phyloP scores from a whole-genome alignment of 2,329 filamentous ascomycete genomes.

The Purpureocillium lavendulum region DNA sequence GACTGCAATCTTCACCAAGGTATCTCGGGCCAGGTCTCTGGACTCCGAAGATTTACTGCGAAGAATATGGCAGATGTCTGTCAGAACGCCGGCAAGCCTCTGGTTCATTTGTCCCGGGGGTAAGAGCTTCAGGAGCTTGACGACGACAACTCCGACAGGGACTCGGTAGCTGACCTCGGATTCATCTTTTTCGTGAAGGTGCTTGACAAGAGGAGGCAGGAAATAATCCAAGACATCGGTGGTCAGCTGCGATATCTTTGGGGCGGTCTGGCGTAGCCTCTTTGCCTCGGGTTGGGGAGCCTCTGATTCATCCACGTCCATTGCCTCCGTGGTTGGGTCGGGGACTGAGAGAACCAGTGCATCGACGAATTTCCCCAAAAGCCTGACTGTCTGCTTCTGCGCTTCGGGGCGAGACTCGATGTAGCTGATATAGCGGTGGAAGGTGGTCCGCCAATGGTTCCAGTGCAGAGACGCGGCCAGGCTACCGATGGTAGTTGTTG shows the following conservation, averaged over 20 bases:
- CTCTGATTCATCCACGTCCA: conserved; percentile 31
- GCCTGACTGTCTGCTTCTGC: conserved; percentile 76
- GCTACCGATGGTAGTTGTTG: conserved; percentile 69
- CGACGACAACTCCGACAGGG: conserved; percentile 78
- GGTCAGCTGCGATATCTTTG: conserved; percentile 56
- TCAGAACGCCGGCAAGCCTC: conserved; percentile 72
- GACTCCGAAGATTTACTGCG: conserved; percentile 83
- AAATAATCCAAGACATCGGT: conserved; percentile 68
- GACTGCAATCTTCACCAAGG: conserved; percentile 72
- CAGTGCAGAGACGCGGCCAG: conserved; percentile 75
- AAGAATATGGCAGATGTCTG: conserved; percentile 88
- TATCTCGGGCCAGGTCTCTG: conserved; percentile 83
- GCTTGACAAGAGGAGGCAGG: conserved; percentile 69
- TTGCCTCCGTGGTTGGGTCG: conserved; percentile 25
- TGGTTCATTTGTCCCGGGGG: conserved; percentile 64
- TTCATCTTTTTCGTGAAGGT: conserved; percentile 91
- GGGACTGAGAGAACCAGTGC: conserved; percentile 54
- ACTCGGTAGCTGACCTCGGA: conserved; percentile 88
- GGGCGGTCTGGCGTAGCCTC: conserved; percentile 56
- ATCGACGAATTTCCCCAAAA: conserved; percentile 76
- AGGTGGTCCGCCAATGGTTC: conserved; percentile 79
- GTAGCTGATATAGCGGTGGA: conserved; percentile 78
- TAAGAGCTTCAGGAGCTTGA: conserved; percentile 78
- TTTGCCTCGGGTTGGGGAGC: conserved; percentile 16
- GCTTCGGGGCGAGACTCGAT: conserved; percentile 71